Evolutionary conservation across 495 filamentous ascomycete genomes (phyloP).

Genomic region (Annulohypoxylon bovei): DNA sequence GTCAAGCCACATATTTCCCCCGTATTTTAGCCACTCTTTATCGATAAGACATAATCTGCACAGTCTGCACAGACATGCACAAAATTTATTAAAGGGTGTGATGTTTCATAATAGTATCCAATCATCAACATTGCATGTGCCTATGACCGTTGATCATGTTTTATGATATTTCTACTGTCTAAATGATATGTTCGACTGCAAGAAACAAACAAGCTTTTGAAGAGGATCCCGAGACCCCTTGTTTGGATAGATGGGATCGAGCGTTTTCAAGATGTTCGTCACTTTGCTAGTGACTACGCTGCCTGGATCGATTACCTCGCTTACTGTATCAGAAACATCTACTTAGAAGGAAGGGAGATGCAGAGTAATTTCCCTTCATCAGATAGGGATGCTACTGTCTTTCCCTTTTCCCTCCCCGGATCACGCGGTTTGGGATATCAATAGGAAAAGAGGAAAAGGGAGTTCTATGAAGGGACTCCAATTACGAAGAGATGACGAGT

Average conservation of each 20-base stretch:
- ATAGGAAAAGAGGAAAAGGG: not conserved
- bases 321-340: not conserved
- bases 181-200: not conserved
- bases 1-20: not conserved
- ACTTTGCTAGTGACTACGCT: not conserved
- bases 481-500: not conserved
- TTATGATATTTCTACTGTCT: conserved; percentile 1
- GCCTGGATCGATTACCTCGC: not conserved
- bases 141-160: not conserved
- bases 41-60: not conserved
- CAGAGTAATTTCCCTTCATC: not conserved
- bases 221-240: not conserved
- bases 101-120: not conserved
- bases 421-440: not conserved
- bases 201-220: not conserved
- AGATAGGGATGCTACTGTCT: not conserved
- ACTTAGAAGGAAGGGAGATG: not conserved
- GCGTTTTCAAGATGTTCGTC: not conserved
- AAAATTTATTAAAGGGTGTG: not conserved
- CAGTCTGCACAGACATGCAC: not conserved
- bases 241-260: not conserved
- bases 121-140: not conserved
- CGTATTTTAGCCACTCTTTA: not conserved
- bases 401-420: not conserved
- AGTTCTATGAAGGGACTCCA: not conserved